phyloP scores from a whole-genome alignment of 1,139 yeast genomes.

The Candida glucosophila region DNA sequence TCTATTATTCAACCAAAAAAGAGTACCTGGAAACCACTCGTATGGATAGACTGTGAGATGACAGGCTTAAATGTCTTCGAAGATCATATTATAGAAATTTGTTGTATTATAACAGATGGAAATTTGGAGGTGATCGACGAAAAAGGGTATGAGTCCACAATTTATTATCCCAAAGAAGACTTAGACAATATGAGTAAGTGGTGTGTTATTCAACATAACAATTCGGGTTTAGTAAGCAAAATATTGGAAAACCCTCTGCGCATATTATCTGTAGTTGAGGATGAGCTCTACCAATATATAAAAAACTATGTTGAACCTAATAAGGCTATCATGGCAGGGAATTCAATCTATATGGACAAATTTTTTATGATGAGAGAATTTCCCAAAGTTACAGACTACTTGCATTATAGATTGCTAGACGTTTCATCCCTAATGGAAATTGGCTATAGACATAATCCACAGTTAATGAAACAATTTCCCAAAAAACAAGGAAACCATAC shows the following conservation, averaged over 20 bases:
- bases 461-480: conserved; percentile 49
- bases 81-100: conserved; percentile 74
- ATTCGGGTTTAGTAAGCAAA: conserved; percentile 68
- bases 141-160: conserved; percentile 70
- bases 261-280: conserved; percentile 52
- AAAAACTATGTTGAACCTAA: conserved; percentile 42
- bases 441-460: conserved; percentile 68
- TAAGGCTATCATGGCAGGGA: conserved; percentile 76
- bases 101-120: conserved; percentile 85
- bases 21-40: conserved; percentile 32
- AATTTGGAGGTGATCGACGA: conserved; percentile 59
- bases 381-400: conserved; percentile 62
- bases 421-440: conserved; percentile 80
- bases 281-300: conserved; percentile 56
- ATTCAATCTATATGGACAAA: conserved; percentile 86
- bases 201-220: conserved; percentile 76
- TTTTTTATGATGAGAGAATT: conserved; percentile 77
- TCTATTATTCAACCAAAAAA: conserved; percentile 4
- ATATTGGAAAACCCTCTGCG: conserved; percentile 48
- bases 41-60: conserved; percentile 87
- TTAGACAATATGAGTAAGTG: conserved; percentile 76
- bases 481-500: conserved; percentile 67
- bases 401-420: conserved; percentile 82
- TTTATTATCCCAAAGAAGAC: conserved; percentile 58
- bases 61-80: conserved; percentile 82